Base-by-base conservation (phyloP, 1,139 yeast genomes). In the Pichia sp. region DNA sequence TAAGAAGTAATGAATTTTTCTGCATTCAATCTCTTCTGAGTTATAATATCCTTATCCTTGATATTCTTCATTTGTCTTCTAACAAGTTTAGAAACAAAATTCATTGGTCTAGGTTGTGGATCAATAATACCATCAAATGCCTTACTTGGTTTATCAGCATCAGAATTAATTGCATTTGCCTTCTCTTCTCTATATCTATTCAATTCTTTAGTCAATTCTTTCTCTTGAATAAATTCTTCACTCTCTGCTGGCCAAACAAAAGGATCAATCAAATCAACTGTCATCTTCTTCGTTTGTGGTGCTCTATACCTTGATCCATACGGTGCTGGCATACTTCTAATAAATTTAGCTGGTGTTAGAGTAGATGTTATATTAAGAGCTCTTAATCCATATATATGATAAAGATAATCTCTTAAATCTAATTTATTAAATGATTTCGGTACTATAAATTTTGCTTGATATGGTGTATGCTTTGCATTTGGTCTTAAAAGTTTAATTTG, bases 381-480 rank as follows among this genome's bases (percentile, higher is more conserved):
- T 55, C 96, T 72, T 51, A 89, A 70, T 2, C 95, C 95, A 57
- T 89, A 89, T 5, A 89, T 70, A 56, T 88, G 79, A 76, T 81
- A 89, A 51, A 89, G 69, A 58, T 89, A 89, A 66, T 89, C 97
- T 62, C 96, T 74, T 52, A 89, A 71, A 59, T 88, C 96, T 66
- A 88, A 69, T 62, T 86, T 86, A 67, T 89, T 89, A 71, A 88
- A 86, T 46, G 84, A 77, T 58, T 85, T 78, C 20, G 97, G 96
- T 25, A 89, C 96, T 51, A 84, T 76, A 60, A 89, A 89, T 62
- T 86, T 88, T 38, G 96, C 96, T 62, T 88, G 96, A 64, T 81
- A 86, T 39, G 97, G 97, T 1, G 96, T 84, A 63, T 85, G 95
- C 59, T 85, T 85, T 19, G 97, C 96, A 56, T 84, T 84, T 36